phyloP scores from a whole-genome alignment of 768 basidiomycete species.

The Tylopilus rubrobrunneus region DNA sequence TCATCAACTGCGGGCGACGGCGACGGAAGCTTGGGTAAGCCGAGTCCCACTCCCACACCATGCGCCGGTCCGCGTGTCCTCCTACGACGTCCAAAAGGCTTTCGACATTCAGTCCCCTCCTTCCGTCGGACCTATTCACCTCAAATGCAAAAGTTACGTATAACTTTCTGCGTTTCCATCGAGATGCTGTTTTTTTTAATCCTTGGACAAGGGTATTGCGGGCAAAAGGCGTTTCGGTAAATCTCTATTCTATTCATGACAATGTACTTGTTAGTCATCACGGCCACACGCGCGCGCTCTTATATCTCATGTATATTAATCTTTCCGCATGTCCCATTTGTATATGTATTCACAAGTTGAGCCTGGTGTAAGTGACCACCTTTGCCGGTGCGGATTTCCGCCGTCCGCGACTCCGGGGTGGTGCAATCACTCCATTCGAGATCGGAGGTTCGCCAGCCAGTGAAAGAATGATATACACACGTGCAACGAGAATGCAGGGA shows the following conservation, averaged over 20 bases:
- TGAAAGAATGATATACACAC: no score
- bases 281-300: neutral
- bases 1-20: constrained; percentile 45
- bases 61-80: neutral
- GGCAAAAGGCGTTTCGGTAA: neutral
- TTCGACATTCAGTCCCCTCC: neutral
- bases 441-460: no score
- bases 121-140: constrained; percentile 21
- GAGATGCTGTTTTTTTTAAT: neutral
- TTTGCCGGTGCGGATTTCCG: no score
- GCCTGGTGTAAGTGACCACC: constrained; percentile 4
- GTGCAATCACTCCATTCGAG: no score
- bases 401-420: no score
- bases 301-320: constrained; percentile 7
- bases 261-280: constrained; percentile 3
- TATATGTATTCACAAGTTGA: constrained; percentile 5
- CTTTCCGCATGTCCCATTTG: neutral
- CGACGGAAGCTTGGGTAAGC: constrained; percentile 67
- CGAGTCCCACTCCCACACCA: constrained; percentile 9
- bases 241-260: neutral
- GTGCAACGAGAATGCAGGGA: no score
- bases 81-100: constrained; percentile 4
- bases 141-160: constrained; percentile 13
- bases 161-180: neutral
- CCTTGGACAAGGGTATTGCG: neutral